Evolutionary conservation across 352 stramenopile species (phyloP), one percentile per base, ranked within the genome.

Genomic region (Pythium vanterpoolii): DNA sequence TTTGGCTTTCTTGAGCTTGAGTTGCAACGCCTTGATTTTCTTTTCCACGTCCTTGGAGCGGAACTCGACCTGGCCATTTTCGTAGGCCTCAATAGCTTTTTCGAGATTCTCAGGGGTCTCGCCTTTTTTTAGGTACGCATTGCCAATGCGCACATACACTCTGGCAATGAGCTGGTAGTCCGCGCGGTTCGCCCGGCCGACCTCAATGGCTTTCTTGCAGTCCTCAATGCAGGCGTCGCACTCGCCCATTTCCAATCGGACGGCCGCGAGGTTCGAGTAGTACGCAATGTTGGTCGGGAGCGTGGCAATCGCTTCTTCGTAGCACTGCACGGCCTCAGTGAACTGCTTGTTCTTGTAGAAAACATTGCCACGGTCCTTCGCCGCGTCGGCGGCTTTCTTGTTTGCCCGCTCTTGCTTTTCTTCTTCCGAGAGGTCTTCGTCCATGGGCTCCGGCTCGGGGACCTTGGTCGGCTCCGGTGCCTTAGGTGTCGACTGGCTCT

Each of bases 331-430:
- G 24, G 86, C 86, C 45, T 95, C 86, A 1, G 95, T 79, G 66
- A 99, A 99, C 64, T 98, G 68, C 72, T 99, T 98, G 42, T 87
- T 60, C 83, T 99, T 99, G 93, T 99, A 99, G 7, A 98, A 77
- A 6, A 84, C 79, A 68, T 99, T 99, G 42, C 97, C 97, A 36
- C 87, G 79, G 47, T 97, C 77, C 76, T 99, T 99, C 54, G 90
- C 84, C 33, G 87, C 85, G 11, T 96, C 77, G 0, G 96, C 94
- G 19, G 72, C 74, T 56, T 94, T 87, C 63, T 88, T 85, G 1
- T 18, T 56, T 19, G 63, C 75, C 10, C 81, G 78, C 47, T 74
- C 71, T 2, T 75, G 72, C 44, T 81, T 76, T 57, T 97, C 87
- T 64, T 97, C 92, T 31, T 96, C 86, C 18, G 75, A 89, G 49